A percentile compares a stretch with the other conserved stretches of the same genome.
Conservation (phyloP, 192 early-diverging fungal species). For the Geranomyces michiganensis region DNA sequence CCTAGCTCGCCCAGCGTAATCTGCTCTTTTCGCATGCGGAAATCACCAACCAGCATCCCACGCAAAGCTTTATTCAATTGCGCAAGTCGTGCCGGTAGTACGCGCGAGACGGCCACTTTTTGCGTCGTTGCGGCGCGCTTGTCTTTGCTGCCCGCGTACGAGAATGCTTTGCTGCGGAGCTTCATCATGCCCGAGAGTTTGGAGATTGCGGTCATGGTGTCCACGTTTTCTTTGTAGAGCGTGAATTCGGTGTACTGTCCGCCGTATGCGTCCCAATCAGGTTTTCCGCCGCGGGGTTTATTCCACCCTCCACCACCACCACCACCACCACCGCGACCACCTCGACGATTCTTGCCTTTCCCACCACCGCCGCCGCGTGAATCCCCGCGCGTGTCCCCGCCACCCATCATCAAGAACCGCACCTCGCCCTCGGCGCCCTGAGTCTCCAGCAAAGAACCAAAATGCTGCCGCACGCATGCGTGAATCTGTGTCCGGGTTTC, state of each 20-base stretch:
- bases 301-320: conserved; percentile 20
- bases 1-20: conserved; percentile 81
- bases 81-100: conserved; percentile 60
- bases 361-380: neutral
- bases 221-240: conserved; percentile 90
- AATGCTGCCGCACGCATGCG: conserved; percentile 52
- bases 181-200: conserved; percentile 54
- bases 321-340: neutral
- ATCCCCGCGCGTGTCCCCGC: no score
- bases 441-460: conserved; percentile 52
- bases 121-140: conserved; percentile 89
- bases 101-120: conserved; percentile 67
- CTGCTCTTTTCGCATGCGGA: conserved; percentile 61
- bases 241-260: conserved; percentile 84
- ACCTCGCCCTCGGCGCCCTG: conserved; percentile 47
- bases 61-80: conserved; percentile 52
- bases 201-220: conserved; percentile 86
- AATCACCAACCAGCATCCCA: conserved; percentile 76
- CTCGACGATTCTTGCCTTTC: neutral
- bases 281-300: conserved; percentile 15
- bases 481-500: conserved; percentile 57
- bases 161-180: conserved; percentile 52
- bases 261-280: conserved; percentile 55
- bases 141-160: conserved; percentile 95
- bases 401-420: neutral